Evolutionary conservation across 352 stramenopile genomes (phyloP).

Genomic region (Phytophthora brassicae): DNA sequence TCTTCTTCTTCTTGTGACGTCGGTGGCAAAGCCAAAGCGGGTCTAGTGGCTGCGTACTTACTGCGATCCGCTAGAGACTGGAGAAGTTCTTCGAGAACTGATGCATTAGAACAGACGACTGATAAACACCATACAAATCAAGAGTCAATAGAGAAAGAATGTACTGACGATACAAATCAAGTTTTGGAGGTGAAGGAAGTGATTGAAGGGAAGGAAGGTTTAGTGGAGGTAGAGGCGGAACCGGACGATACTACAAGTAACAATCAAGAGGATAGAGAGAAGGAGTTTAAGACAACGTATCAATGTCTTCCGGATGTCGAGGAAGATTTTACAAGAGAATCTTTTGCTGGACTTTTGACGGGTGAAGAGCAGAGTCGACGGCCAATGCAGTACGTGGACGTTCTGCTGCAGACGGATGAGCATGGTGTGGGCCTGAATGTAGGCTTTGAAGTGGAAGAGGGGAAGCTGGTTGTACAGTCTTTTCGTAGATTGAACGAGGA

Average conservation of each 20-base stretch:
- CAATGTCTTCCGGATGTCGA: constrained; percentile 22
- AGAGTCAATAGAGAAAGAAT: neutral
- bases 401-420: constrained; percentile 51
- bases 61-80: constrained; percentile 38
- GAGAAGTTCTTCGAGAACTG: constrained; percentile 4
- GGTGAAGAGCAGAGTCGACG: neutral
- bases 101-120: neutral
- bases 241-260: constrained; percentile 1
- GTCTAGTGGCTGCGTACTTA: constrained; percentile 45
- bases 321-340: neutral
- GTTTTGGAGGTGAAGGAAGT: neutral
- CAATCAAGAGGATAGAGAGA: neutral
- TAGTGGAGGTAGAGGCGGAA: constrained; percentile 22
- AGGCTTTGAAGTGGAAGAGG: neutral
- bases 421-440: constrained; percentile 54
- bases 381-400: constrained; percentile 39
- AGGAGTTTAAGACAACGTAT: constrained; percentile 22
- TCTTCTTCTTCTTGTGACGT: constrained; percentile 2
- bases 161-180: neutral
- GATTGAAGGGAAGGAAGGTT: neutral
- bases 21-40: constrained; percentile 14
- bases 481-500: constrained; percentile 42
- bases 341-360: neutral
- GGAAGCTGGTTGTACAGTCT: constrained; percentile 35
- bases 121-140: neutral